Percentiles rank a stretch among this genome's conserved stretches.
Evolutionary conservation across 2,329 filamentous ascomycete species (phyloP).

Genomic region (Tolypocladium tropicale): DNA sequence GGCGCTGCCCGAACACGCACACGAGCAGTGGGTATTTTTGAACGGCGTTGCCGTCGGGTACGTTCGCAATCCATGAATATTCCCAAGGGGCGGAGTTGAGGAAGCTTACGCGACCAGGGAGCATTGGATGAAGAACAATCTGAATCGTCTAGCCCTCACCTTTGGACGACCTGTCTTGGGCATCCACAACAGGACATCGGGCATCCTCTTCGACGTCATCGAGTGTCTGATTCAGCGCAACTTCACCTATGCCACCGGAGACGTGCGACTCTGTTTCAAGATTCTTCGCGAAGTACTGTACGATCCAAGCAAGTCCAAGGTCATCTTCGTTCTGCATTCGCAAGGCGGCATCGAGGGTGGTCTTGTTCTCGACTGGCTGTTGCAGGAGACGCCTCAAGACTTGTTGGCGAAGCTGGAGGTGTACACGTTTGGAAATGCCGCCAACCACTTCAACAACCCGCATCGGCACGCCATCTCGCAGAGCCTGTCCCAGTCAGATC

Average conservation of each 20-base stretch:
- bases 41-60: constrained; percentile 61
- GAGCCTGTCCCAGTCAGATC: constrained; percentile 20
- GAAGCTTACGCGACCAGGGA: constrained; percentile 24
- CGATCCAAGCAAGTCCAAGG: constrained; percentile 51
- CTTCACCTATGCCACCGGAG: constrained; percentile 59
- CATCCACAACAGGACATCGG: constrained; percentile 66
- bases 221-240: constrained; percentile 71
- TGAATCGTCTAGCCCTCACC: constrained; percentile 60
- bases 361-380: constrained; percentile 65
- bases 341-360: constrained; percentile 69
- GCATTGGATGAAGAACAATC: constrained; percentile 59
- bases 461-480: constrained; percentile 40
- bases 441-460: constrained; percentile 76
- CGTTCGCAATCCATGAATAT: constrained; percentile 11
- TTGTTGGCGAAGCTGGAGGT: constrained; percentile 61
- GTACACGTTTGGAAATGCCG: constrained; percentile 68
- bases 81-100: no score
- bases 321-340: constrained; percentile 66
- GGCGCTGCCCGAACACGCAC: constrained; percentile 35
- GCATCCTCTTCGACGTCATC: constrained; percentile 65
- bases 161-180: constrained; percentile 63
- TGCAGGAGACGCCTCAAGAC: constrained; percentile 59
- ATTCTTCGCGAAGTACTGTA: constrained; percentile 55
- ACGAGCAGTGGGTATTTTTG: constrained; percentile 72
- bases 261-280: constrained; percentile 52